These are phyloP conservation scores for Penicillium capsulatum DNA, from an alignment of 2,329 filamentous ascomycete genomes.

Conservation along the genomic window DNA sequence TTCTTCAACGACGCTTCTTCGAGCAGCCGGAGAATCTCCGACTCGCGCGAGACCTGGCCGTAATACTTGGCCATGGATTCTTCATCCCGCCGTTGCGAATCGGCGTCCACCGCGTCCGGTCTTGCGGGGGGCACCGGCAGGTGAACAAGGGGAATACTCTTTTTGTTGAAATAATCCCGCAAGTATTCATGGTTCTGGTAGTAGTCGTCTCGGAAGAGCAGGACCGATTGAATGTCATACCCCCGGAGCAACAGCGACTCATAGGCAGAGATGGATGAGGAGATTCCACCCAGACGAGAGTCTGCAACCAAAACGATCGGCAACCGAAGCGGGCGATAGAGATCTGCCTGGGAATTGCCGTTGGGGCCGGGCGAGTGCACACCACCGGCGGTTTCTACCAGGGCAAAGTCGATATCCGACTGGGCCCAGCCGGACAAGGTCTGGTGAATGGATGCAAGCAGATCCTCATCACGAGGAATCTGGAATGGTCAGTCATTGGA, in stretches of 20 bases:
- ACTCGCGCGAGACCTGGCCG: conserved; percentile 39
- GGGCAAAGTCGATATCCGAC: conserved; percentile 52
- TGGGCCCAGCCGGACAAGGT: conserved; percentile 38
- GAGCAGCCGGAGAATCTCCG: conserved; percentile 46
- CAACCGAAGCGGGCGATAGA: conserved; percentile 69
- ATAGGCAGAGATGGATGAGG: conserved; percentile 72
- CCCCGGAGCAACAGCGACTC: conserved; percentile 74
- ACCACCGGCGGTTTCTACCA: conserved; percentile 78
- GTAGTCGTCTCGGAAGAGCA: conserved; percentile 63
- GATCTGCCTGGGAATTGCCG: conserved; percentile 70
- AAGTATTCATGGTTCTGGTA: conserved; percentile 69
- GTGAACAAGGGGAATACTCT: conserved; percentile 54
- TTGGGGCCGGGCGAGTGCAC: conserved; percentile 75
- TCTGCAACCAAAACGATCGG: conserved; percentile 74
- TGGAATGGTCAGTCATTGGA: conserved; percentile 23
- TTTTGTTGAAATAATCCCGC: conserved; percentile 60
- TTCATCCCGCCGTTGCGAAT: conserved; percentile 47
- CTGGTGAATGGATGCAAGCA: conserved; percentile 49
- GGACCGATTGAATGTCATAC: conserved; percentile 67
- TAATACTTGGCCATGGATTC: conserved; percentile 64
- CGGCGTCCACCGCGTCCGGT: conserved; percentile 22
- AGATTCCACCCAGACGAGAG: conserved; percentile 71
- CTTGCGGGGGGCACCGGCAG: conserved; percentile 58
- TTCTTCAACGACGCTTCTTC: conserved; percentile 53
- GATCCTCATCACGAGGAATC: conserved; percentile 48